Base-by-base conservation (phyloP, 1,139 yeast species). In the Keqinozyma sinolaborantium region DNA sequence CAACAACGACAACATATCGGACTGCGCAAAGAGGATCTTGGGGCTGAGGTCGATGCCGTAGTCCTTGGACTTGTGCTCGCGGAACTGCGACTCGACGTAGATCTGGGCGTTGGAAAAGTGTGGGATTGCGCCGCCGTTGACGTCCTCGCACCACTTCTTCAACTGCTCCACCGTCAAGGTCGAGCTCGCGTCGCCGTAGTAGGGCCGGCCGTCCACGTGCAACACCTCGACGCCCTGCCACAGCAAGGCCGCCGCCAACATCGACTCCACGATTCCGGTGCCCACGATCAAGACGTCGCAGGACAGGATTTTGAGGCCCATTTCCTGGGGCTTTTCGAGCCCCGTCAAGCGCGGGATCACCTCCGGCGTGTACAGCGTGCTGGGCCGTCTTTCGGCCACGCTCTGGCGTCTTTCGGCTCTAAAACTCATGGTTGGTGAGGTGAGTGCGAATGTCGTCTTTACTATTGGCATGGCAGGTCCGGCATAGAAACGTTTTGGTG, bases 171-270 rank as follows among this genome's bases (percentile, higher is more conserved):
- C 77, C 15, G 95, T 83, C 37, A 92, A 62, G 10, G 96, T 84
- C 4, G 97, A 90, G 27, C 81, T 73, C 31, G 83, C 72, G 53
- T 88, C 97, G 9, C 98, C 99, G 50, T 92, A 92, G 55, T 84
- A 82, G 24, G 76, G 71, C 48, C 86, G 83, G 34, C 78, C 68
- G 55, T 92, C 98, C 29, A 92, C 77, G 55, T 92, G 98, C 33
- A 92, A 67, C 12, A 92, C 97, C 41, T 73, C 79, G 12, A 92
- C 81, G 10, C 97, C 97, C 50, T 87, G 96, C 97, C 98, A 92
- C 11, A 97, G 83, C 34, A 92, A 68, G 0, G 97, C 92, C 3
- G 97, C 95, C 0, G 97, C 96, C 34, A 90, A 63, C 10, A 94
- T 80, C 46, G 88, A 77, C 57, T 94, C 96, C 3, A 80, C 81